Percentiles rank a stretch among this genome's conserved stretches.
Evolutionary conservation across 805 yeast species (phyloP).

Genomic region (Naumovozyma castellii): DNA sequence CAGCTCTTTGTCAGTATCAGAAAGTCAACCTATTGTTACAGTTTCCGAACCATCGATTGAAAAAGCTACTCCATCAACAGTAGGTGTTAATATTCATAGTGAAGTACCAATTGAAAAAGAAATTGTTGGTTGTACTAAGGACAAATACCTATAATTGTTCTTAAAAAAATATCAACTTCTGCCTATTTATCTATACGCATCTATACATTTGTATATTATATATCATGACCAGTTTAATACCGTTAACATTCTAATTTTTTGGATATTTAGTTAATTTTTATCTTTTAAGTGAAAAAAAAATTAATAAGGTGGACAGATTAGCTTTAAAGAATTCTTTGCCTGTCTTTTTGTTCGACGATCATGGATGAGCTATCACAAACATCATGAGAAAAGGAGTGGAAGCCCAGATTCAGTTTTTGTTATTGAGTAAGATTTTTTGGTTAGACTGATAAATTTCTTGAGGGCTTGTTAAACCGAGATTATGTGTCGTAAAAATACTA

Average conservation of each 20-base stretch:
- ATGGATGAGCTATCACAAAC: too few species aligned
- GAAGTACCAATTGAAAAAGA: constrained; percentile 1
- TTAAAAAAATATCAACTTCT: too few species aligned
- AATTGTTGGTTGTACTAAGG: constrained; percentile 4
- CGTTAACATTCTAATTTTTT: not conserved
- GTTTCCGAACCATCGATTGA: constrained; percentile 22
- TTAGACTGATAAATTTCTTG: too few species aligned
- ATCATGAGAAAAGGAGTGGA: too few species aligned
- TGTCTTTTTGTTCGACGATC: too few species aligned
- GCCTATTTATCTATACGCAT: not conserved
- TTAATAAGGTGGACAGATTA: too few species aligned
- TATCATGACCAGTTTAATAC: not conserved
- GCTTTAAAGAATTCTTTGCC: too few species aligned
- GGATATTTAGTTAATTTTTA: not conserved
- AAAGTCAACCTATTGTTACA: constrained; percentile 19
- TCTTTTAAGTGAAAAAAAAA: not conserved
- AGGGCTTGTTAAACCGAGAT: too few species aligned
- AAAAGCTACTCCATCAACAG: constrained; percentile 23
- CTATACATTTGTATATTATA: not conserved
- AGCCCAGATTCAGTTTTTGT: too few species aligned
- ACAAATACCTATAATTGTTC: not conserved
- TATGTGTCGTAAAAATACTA: too few species aligned
- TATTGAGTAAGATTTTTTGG: too few species aligned
- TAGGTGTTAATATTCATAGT: not conserved
- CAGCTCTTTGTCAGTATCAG: constrained; percentile 31